These are phyloP conservation scores for Achaetomiella virescens DNA, from an alignment of 495 filamentous ascomycete species.

Conservation along the genomic window DNA sequence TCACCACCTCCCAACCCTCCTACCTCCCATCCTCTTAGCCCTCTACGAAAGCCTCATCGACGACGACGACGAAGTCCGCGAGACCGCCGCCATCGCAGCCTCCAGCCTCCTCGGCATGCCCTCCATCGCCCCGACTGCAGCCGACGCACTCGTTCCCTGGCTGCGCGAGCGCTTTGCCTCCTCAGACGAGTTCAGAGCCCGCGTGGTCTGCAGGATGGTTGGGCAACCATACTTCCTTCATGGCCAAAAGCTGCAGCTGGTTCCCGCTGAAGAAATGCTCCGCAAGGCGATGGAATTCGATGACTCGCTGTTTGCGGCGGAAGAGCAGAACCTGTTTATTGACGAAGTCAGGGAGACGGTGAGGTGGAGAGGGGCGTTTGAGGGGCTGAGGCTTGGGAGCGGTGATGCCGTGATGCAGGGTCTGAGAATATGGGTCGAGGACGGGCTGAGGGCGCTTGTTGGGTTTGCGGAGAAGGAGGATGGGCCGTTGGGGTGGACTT, in stretches of 20 bases:
- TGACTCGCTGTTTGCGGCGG: constrained; percentile 71
- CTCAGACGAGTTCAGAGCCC: constrained; percentile 27
- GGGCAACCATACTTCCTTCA: constrained; percentile 21
- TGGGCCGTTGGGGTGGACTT: constrained; percentile 66
- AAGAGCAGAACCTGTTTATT: constrained; percentile 87
- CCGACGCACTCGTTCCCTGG: constrained; percentile 31
- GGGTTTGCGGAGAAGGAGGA: constrained; percentile 41
- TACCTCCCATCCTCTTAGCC: constrained; percentile 38
- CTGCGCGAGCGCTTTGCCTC: constrained; percentile 23
- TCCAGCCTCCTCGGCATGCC: constrained; percentile 30
- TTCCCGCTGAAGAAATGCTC: constrained; percentile 43
- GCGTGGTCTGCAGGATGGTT: constrained; percentile 31
- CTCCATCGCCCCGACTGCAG: constrained; percentile 39
- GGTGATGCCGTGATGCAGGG: constrained; percentile 9
- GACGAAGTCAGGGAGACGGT: constrained; percentile 67
- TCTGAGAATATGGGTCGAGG: constrained; percentile 48
- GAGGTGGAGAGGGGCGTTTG: constrained; percentile 54
- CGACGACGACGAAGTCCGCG: constrained; percentile 84
- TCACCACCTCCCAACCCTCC: constrained; percentile 15
- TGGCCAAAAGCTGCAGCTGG: constrained; percentile 14
- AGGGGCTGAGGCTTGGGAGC: constrained; percentile 14
- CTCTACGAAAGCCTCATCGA: constrained; percentile 64
- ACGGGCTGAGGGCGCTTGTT: constrained; percentile 48
- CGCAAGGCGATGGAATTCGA: constrained; percentile 51
- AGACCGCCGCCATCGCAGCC: constrained; percentile 50